Evolutionary conservation across 2,329 filamentous ascomycete species (phyloP).

Genomic region (Hypoxylon sp.): DNA sequence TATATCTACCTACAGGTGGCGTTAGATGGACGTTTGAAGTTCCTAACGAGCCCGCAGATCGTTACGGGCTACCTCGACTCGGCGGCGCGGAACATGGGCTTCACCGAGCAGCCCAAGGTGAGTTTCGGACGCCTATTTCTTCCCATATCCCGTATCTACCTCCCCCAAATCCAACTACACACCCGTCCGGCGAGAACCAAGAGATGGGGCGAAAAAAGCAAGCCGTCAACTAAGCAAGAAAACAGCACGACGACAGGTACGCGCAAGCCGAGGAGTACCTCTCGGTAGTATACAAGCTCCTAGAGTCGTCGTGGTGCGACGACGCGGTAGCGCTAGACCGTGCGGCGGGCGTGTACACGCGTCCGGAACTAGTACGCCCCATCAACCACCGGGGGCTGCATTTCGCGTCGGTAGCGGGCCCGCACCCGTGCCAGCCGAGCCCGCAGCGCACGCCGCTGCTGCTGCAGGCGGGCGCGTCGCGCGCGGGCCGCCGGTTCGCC

Average conservation of each 20-base stretch:
- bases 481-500: constrained; percentile 70
- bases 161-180: too few relatives aligned
- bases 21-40: constrained; percentile 2
- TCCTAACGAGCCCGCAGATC: constrained; percentile 56
- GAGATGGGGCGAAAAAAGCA: too few relatives aligned
- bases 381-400: constrained; percentile 73
- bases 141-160: constrained; percentile 9
- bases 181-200: too few relatives aligned
- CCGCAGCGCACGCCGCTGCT: constrained; percentile 74
- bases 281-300: constrained; percentile 70
- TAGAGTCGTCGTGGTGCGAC: constrained; percentile 71
- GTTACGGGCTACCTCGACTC: constrained; percentile 76
- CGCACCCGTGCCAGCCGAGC: constrained; percentile 70
- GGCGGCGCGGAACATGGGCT: constrained; percentile 71
- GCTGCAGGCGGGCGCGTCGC: constrained; percentile 74
- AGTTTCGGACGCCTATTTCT: too few relatives aligned
- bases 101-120: constrained; percentile 59
- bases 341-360: constrained; percentile 64
- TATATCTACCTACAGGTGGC: background rate
- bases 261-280: constrained; percentile 70
- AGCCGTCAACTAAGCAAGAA: constrained; percentile 2
- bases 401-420: constrained; percentile 69
- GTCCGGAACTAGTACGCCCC: constrained; percentile 61
- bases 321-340: constrained; percentile 70
- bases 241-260: constrained; percentile 70